Percentiles rank a stretch among this genome's conserved stretches.
These are phyloP conservation scores for Chrysanthemum makinoi DNA, from an alignment of 129 eudicot genomes.

Conservation along the genomic window DNA sequence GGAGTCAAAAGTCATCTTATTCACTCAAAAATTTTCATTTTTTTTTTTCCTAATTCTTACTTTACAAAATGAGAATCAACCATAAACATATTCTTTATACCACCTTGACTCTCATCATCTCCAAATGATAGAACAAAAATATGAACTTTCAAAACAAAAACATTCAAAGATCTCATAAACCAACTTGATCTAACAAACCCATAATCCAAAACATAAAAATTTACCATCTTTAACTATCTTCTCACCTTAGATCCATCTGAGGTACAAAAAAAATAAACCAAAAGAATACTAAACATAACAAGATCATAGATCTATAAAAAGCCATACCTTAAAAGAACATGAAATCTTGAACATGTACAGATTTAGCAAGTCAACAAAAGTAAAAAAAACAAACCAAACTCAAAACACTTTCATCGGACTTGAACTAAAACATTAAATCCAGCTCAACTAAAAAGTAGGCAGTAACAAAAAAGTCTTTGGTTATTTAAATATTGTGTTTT, in stretches of 20 bases:
- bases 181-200: constrained; percentile 43
- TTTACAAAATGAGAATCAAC: background rate
- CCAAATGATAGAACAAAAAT: background rate
- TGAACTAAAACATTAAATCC: constrained; percentile 44
- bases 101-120: constrained; percentile 14
- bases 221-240: background rate
- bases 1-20: background rate
- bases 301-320: constrained; percentile 39
- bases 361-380: too few relatives aligned
- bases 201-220: constrained; percentile 13
- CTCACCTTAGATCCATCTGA: background rate
- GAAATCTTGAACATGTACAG: constrained; percentile 18
- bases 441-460: constrained; percentile 40
- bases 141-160: constrained; percentile 10
- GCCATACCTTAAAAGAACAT: constrained; percentile 31
- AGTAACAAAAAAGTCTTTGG: constrained; percentile 27
- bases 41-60: background rate
- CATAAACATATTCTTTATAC: background rate
- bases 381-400: constrained; percentile 34
- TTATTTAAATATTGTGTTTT: constrained; percentile 13
- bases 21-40: background rate
- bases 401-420: constrained; percentile 36
- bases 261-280: background rate
- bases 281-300: background rate
- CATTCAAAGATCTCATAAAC: constrained; percentile 9